phyloP scores from a whole-genome alignment of 1,284 basidiomycete species.

The Pseudozyma tsukubaensis region DNA sequence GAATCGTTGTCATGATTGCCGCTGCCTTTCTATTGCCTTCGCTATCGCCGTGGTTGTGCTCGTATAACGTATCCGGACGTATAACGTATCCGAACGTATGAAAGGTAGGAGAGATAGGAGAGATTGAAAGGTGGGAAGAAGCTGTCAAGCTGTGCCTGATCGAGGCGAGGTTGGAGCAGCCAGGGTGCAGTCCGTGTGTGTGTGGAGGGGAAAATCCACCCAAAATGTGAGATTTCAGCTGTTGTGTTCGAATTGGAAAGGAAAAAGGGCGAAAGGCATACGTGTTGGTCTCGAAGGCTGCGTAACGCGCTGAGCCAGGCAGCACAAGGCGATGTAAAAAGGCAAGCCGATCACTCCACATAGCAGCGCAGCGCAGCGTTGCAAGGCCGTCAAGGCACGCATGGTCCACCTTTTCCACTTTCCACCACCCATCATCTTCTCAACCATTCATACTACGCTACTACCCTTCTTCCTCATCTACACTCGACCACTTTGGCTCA shows the following conservation, averaged over 20 bases:
- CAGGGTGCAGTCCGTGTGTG: slow-evolving; percentile 6
- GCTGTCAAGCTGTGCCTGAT: slow-evolving; percentile 23
- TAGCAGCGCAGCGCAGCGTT: neutral
- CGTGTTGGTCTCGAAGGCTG: slow-evolving; percentile 21
- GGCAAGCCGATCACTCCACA: slow-evolving; percentile 47
- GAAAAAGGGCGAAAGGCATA: slow-evolving; percentile 2
- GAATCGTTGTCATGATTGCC: slow-evolving; percentile 12
- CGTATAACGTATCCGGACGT: neutral
- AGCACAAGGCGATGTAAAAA: slow-evolving; percentile 5
- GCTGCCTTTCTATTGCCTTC: no score
- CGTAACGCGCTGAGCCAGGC: slow-evolving; percentile 14
- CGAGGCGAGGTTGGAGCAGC: neutral
- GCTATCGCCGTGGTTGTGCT: no score
- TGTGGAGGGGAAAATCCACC: slow-evolving; percentile 14
- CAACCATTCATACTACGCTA: neutral
- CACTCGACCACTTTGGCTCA: neutral
- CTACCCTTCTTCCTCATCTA: neutral
- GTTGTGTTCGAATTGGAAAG: neutral
- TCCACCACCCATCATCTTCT: slow-evolving; percentile 1
- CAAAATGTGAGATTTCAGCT: slow-evolving; percentile 16
- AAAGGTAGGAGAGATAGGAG: neutral
- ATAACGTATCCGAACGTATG: neutral
- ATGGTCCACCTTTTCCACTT: slow-evolving; percentile 20
- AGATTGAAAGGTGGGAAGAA: neutral
- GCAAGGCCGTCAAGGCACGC: slow-evolving; percentile 2